phyloP scores from a whole-genome alignment of 2,329 filamentous ascomycete genomes.

The Colletotrichum acutatum region DNA sequence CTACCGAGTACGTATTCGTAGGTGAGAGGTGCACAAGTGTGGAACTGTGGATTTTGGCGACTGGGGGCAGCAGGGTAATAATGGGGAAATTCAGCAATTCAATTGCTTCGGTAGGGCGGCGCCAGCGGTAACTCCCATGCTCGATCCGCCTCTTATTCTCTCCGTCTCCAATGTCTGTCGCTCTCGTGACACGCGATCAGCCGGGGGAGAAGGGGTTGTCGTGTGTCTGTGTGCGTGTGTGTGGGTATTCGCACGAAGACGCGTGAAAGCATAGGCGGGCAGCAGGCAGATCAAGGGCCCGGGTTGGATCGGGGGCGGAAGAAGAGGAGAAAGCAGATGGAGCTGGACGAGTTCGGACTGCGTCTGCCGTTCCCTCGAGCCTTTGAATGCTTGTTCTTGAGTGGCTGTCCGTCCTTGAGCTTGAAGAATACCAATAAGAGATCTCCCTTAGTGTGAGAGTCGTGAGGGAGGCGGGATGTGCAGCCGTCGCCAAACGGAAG shows the following conservation, averaged over 20 bases:
- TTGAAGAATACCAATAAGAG: background rate
- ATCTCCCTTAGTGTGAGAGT: background rate
- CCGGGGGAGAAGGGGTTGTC: background rate
- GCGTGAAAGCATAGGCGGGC: background rate
- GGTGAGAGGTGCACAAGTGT: background rate
- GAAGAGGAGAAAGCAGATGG: background rate
- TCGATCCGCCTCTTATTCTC: conserved; percentile 2
- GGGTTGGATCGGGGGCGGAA: background rate
- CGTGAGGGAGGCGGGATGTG: background rate
- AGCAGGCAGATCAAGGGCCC: conserved; percentile 20
- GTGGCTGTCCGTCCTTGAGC: background rate
- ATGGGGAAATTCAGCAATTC: background rate
- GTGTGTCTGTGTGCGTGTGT: background rate
- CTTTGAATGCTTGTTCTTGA: background rate
- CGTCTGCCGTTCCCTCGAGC: background rate
- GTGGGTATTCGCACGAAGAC: background rate
- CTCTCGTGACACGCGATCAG: conserved; percentile 33
- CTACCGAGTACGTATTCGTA: too few species aligned
- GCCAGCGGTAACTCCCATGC: conserved; percentile 4
- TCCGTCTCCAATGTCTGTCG: background rate
- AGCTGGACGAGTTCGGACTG: background rate
- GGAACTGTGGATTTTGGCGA: conserved; percentile 2
- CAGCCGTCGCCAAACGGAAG: conserved; percentile 31
- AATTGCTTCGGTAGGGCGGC: background rate
- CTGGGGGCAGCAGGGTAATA: background rate